These are phyloP conservation scores for Gyromitra esculenta DNA, from an alignment of 2,329 filamentous ascomycete genomes.

Conservation along the genomic window DNA sequence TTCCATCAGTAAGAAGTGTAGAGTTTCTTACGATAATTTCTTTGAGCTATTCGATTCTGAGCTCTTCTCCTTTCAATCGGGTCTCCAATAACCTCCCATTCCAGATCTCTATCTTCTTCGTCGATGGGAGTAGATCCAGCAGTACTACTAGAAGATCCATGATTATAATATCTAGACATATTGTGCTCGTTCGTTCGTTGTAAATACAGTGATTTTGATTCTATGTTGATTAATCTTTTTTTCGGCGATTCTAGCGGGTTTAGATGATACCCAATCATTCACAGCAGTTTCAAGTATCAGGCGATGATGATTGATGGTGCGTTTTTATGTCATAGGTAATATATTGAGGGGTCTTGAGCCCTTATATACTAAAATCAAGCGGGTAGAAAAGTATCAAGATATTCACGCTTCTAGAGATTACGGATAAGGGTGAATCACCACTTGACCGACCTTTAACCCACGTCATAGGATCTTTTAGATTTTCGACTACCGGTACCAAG, in stretches of 20 bases:
- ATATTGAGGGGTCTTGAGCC: not conserved
- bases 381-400: not conserved
- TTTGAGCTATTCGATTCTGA: slow-evolving; percentile 96
- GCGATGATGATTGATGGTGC: not conserved
- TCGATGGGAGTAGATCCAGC: slow-evolving; percentile 20
- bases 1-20: not conserved
- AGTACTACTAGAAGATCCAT: slow-evolving; percentile 24
- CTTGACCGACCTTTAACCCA: not conserved
- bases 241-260: slow-evolving; percentile 1
- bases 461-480: not conserved
- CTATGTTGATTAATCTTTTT: not conserved
- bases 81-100: slow-evolving; percentile 99
- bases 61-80: slow-evolving; percentile 90
- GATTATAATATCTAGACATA: slow-evolving; percentile 26
- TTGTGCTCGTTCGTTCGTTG: not conserved
- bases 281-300: not conserved
- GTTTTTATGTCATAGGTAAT: not conserved
- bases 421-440: slow-evolving; percentile 11
- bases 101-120: slow-evolving; percentile 72
- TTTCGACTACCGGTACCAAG: not conserved
- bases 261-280: not conserved
- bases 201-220: not conserved
- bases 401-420: not conserved
- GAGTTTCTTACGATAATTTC: slow-evolving; percentile 81
- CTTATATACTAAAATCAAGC: slow-evolving; percentile 16